Conservation (phyloP, 1,284 basidiomycete genomes). For the Fomitopsis schrenkii region DNA sequence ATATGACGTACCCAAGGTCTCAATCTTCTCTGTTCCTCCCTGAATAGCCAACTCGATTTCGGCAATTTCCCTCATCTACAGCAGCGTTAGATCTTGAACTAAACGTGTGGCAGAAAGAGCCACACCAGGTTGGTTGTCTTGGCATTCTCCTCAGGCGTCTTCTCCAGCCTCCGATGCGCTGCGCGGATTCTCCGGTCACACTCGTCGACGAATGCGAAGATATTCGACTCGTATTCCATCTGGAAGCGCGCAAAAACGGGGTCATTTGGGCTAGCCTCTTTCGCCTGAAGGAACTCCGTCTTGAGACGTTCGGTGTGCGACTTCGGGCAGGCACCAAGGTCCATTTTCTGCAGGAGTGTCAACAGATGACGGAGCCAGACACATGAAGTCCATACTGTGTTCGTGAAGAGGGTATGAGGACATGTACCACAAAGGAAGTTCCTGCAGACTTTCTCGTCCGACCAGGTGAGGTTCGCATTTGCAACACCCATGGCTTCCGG, state of each 20-base stretch:
- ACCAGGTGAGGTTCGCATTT: conserved; percentile 91
- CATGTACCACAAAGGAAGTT: conserved; percentile 98
- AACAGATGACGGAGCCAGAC: neutral
- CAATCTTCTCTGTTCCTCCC: conserved; percentile 97
- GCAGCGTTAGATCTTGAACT: neutral
- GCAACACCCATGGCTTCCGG: conserved; percentile 96
- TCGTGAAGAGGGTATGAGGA: conserved; percentile 96
- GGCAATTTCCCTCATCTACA: conserved; percentile 96
- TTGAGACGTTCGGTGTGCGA: conserved; percentile 94
- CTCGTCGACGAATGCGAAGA: conserved; percentile 95
- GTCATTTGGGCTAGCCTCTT: conserved; percentile 70
- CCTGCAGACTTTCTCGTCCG: conserved; percentile 98
- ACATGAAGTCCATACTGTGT: conserved; percentile 68
- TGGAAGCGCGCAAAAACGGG: conserved; percentile 83
- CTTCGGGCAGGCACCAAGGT: conserved; percentile 96
- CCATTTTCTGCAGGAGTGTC: conserved; percentile 84
- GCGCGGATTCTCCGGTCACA: conserved; percentile 95
- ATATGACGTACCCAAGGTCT: conserved; percentile 68
- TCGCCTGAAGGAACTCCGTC: conserved; percentile 83
- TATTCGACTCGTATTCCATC: conserved; percentile 93
- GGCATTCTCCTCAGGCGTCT: conserved; percentile 99
- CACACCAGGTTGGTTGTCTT: conserved; percentile 92
- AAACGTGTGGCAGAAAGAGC: conserved; percentile 3
- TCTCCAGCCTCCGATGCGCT: conserved; percentile 93
- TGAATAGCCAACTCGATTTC: conserved; percentile 99